These are phyloP conservation scores for Styphnolobium japonicum DNA, from an alignment of 306 rosid genomes.

Conservation along the genomic window DNA sequence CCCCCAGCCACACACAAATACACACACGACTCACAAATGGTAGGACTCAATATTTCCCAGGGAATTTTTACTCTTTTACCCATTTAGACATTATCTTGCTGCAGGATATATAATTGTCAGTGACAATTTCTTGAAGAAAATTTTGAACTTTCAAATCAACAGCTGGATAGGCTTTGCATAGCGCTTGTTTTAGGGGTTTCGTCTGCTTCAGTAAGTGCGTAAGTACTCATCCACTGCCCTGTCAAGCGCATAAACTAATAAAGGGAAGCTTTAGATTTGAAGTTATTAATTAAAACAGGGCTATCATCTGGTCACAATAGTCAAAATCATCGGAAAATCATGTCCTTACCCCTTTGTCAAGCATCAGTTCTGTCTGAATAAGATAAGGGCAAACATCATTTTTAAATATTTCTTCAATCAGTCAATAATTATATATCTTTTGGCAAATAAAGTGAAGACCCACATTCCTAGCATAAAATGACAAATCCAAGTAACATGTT, in stretches of 20 bases:
- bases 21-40: background rate
- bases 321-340: conserved; percentile 45
- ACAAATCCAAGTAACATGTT: conserved; percentile 84
- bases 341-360: conserved; percentile 35
- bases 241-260: background rate
- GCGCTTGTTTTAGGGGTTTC: background rate
- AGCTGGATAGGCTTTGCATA: background rate
- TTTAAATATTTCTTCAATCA: conserved; percentile 1
- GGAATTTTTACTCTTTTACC: background rate
- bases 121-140: background rate
- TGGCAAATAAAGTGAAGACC: conserved; percentile 33
- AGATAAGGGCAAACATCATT: background rate
- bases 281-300: conserved; percentile 8
- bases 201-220: background rate
- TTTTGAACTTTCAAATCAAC: background rate
- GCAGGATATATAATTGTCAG: background rate
- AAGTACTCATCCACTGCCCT: background rate
- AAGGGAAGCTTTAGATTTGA: background rate
- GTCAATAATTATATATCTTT: conserved; percentile 13
- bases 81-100: background rate
- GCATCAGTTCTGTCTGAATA: conserved; percentile 23
- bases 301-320: conserved; percentile 20
- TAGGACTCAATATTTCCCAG: background rate
- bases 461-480: conserved; percentile 58
- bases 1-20: too few relatives aligned